Conservation (phyloP, 176 grass and related monocot genomes). For the Bonia amplexicaulis region DNA sequence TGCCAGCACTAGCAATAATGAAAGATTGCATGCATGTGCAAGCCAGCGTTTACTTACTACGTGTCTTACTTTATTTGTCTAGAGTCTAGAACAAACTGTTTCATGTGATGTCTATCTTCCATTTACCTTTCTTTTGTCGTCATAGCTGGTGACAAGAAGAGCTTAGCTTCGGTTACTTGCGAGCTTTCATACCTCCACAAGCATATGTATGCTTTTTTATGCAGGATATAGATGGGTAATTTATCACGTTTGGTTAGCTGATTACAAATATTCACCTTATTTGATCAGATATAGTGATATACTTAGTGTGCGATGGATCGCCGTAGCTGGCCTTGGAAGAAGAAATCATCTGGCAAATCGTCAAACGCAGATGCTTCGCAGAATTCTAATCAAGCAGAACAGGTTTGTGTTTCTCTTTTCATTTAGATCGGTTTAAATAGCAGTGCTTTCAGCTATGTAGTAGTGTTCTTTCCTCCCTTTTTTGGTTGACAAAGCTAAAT, state of each 20-base stretch:
- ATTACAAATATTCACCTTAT: background rate
- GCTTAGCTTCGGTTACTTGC: background rate
- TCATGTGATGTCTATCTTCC: background rate
- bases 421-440: constrained; percentile 3
- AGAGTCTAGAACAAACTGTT: background rate
- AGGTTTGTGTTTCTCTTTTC: constrained; percentile 38
- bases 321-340: constrained; percentile 99
- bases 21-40: too few species aligned
- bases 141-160: background rate
- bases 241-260: constrained; percentile 8
- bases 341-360: constrained; percentile 94
- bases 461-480: background rate
- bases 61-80: constrained; percentile 1
- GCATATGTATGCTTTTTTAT: background rate
- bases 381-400: constrained; percentile 59
- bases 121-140: background rate
- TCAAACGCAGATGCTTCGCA: constrained; percentile 35
- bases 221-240: background rate
- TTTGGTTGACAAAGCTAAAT: background rate
- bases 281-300: constrained; percentile 39
- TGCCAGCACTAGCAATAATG: too few species aligned
- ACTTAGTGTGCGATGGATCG: constrained; percentile 61
- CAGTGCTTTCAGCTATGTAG: background rate
- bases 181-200: background rate
- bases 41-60: too few species aligned